These are phyloP conservation scores for Lasiosphaeria hispida DNA, from an alignment of 495 filamentous ascomycete genomes.

Conservation along the genomic window DNA sequence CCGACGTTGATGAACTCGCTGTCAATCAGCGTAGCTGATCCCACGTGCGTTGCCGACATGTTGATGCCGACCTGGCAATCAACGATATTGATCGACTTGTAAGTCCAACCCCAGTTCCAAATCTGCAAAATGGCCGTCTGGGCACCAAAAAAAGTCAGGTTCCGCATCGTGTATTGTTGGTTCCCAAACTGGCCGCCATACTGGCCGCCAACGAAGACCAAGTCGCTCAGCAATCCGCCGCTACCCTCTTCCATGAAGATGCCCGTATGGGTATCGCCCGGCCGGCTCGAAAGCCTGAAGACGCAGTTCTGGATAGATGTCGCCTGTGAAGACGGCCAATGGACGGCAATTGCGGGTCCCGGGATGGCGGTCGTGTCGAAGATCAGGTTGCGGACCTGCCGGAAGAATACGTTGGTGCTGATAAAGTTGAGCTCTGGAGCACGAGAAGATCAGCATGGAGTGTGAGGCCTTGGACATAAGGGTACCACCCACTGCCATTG, in stretches of 20 bases:
- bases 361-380: constrained; percentile 70
- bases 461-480: not conserved
- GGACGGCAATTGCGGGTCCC: constrained; percentile 60
- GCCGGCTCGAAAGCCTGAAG: constrained; percentile 65
- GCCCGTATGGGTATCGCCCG: constrained; percentile 71
- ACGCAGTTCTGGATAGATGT: constrained; percentile 81
- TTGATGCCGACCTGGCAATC: constrained; percentile 74
- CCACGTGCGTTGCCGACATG: constrained; percentile 10
- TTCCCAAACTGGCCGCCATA: constrained; percentile 79
- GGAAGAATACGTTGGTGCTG: constrained; percentile 89
- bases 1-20: constrained; percentile 4
- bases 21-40: constrained; percentile 1
- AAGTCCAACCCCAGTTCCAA: constrained; percentile 88
- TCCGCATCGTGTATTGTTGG: constrained; percentile 88
- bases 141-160: constrained; percentile 79
- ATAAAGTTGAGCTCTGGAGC: constrained; percentile 27
- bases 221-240: constrained; percentile 79
- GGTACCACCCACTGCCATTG: constrained; percentile 17
- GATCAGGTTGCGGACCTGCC: constrained; percentile 86
- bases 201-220: constrained; percentile 78
- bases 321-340: constrained; percentile 95
- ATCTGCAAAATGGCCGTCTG: constrained; percentile 82
- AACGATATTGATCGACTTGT: constrained; percentile 73
- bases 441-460: no score
- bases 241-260: constrained; percentile 95